These are phyloP conservation scores for Geotrichum aggregatum DNA, from an alignment of 1,139 yeast species.

Conservation along the genomic window DNA sequence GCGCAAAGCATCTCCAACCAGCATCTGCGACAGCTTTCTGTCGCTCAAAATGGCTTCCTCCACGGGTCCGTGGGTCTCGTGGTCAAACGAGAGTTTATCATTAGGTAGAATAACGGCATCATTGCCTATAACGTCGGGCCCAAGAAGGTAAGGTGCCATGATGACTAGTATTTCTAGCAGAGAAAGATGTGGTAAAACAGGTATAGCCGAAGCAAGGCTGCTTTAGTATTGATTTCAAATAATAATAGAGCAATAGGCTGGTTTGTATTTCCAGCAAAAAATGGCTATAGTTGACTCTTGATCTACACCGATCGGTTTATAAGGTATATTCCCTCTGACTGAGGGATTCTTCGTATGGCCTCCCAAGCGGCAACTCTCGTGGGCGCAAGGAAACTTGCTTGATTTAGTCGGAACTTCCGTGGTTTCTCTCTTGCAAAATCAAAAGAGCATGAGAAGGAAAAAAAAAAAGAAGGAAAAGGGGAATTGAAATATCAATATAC, in stretches of 20 bases:
- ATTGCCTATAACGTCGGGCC: conserved; percentile 20
- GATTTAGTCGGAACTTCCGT: conserved; percentile 17
- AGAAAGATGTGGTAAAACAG: conserved; percentile 2
- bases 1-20: conserved; percentile 30
- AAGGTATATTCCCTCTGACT: conserved; percentile 23
- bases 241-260: neutral
- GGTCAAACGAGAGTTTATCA: conserved; percentile 1
- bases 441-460: conserved; percentile 18
- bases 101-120: conserved; percentile 18
- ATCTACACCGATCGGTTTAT: conserved; percentile 14
- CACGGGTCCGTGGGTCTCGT: neutral
- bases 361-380: conserved; percentile 32
- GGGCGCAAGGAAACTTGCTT: conserved; percentile 24
- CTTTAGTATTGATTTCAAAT: neutral
- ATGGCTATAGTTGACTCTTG: conserved; percentile 6
- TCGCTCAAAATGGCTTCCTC: conserved; percentile 19
- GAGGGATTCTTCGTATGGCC: conserved; percentile 27
- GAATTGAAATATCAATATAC: neutral
- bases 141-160: conserved; percentile 23
- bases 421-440: conserved; percentile 13
- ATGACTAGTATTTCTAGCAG: neutral
- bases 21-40: conserved; percentile 24
- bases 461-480: conserved; percentile 18
- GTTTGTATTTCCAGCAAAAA: conserved; percentile 4
- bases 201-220: neutral